Evolutionary conservation across 2,329 filamentous ascomycete species (phyloP).

Genomic region (Huntiella bhutanensis): DNA sequence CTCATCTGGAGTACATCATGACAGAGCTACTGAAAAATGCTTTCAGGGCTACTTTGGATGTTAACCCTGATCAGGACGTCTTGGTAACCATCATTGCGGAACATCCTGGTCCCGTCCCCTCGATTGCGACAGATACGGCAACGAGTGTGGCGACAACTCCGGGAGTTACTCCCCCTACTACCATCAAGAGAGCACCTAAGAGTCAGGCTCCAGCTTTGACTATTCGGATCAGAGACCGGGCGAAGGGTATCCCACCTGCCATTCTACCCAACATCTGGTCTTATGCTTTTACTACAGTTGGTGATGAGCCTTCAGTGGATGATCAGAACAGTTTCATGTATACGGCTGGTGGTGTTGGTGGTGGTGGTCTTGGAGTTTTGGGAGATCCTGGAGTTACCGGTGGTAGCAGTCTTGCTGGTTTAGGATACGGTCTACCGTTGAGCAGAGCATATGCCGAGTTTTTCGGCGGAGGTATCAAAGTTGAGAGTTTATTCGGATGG

Average conservation of each 20-base stretch:
- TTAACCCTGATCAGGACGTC: constrained; percentile 56
- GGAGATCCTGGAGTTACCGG: constrained; percentile 26
- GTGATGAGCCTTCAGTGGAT: constrained; percentile 14
- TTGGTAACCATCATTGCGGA: constrained; percentile 55
- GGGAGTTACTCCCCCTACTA: neutral
- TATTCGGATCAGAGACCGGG: constrained; percentile 87
- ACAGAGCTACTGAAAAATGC: constrained; percentile 95
- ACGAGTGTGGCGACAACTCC: no score
- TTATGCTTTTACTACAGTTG: constrained; percentile 93
- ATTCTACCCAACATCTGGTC: constrained; percentile 82
- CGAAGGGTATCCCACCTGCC: constrained; percentile 75
- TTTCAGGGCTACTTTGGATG: constrained; percentile 83
- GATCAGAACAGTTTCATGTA: neutral
- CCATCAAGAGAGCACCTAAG: constrained; percentile 40
- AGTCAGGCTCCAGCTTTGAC: constrained; percentile 62
- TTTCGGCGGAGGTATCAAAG: constrained; percentile 82
- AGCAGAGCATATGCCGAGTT: constrained; percentile 93
- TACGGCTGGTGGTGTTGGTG: constrained; percentile 20
- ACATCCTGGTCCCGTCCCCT: no score
- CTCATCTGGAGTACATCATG: constrained; percentile 92
- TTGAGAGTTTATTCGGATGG: constrained; percentile 96
- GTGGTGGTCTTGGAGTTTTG: constrained; percentile 56
- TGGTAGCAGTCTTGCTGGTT: constrained; percentile 68
- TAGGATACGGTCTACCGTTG: constrained; percentile 82
- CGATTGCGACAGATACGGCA: no score